Base-by-base conservation (phyloP, 805 yeast genomes). In the Candida alai region DNA sequence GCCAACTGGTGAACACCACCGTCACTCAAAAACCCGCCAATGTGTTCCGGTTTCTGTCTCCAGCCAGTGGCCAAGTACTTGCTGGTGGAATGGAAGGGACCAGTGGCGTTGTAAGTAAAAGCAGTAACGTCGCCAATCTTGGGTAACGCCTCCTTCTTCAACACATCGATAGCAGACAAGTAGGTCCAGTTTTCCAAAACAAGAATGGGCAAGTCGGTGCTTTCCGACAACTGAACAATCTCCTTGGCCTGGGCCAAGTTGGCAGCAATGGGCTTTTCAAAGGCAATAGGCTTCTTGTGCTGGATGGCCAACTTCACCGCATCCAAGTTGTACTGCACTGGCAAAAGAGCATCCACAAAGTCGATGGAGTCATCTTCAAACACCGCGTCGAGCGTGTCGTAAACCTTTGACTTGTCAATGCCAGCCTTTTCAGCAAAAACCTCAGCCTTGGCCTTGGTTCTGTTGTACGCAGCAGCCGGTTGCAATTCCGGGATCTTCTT, bases 1-100 rank as follows among this genome's bases (percentile, higher is more conserved):
- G 96, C 96, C 56, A 89, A 65, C 59, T 89, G 97, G 61, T 90
- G 97, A 16, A 90, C 97, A 55, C 97, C 97, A 51, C 96, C 97
- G 52, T 90, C 97, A 39, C 90, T 80, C 49, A 90, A 67, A 60
- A 70, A 89, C 0, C 97, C 97, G 35, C 97, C 97, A 45, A 88
- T 74, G 55, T 90, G 97, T 58, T 86, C 80, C 20, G 97, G 97
- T 30, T 80, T 70, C 54, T 74, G 76, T 71, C 97, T 81, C 97
- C 97, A 90, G 11, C 79, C 36, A 2, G 97, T 89, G 15, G 64
- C 56, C 40, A 78, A 54, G 51, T 83, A 84, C 52, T 80, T 76
- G 61, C 73, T 78, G 37, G 62, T 49, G 19, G 64, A 65, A 44
- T 74, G 71, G 67, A 79, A 84, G 7, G 86, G 75, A 18, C 93